These are phyloP conservation scores for Eutypella sp. DNA, from an alignment of 2,329 filamentous ascomycete genomes.

Conservation along the genomic window DNA sequence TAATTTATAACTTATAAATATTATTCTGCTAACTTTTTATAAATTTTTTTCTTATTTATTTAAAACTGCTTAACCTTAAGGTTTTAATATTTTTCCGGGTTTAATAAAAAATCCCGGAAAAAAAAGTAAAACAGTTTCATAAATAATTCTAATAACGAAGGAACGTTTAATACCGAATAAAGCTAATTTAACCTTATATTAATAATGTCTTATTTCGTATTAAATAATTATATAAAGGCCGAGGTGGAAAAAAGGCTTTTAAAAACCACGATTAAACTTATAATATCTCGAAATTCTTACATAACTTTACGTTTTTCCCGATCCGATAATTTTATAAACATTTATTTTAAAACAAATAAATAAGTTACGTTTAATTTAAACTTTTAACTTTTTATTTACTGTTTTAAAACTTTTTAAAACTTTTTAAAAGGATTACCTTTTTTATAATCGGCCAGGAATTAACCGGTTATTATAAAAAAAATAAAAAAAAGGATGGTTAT, in stretches of 20 bases:
- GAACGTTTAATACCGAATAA: conserved; percentile 30
- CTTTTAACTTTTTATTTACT: conserved; percentile 1
- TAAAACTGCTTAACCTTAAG: conserved; percentile 30
- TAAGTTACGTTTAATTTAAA: conserved; percentile 16
- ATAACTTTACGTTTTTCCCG: conserved; percentile 10
- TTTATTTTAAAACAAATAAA: too few species aligned
- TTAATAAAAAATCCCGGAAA: conserved; percentile 34
- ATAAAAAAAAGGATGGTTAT: conserved; percentile 26
- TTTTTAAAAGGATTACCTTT: conserved; percentile 1
- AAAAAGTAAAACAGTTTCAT: conserved; percentile 30
- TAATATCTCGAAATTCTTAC: conserved; percentile 21
- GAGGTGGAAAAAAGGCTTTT: conserved; percentile 5
- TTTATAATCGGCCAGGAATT: conserved; percentile 16
- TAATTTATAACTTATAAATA: conserved; percentile 31
- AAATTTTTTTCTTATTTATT: conserved; percentile 28
- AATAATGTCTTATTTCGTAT: conserved; percentile 11
- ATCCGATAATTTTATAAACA: conserved; percentile 14
- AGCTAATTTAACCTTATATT: conserved; percentile 20
- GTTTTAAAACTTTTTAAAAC: conserved; percentile 1
- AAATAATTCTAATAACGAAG: conserved; percentile 13
- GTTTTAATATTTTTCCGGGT: conserved; percentile 15
- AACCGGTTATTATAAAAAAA: conserved; percentile 23
- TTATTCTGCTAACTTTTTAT: conserved; percentile 24
- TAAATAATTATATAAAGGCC: background rate
- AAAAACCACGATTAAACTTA: conserved; percentile 27